Evolutionary conservation across 2,329 filamentous ascomycete species (phyloP).

Genomic region (Didymella sp.): DNA sequence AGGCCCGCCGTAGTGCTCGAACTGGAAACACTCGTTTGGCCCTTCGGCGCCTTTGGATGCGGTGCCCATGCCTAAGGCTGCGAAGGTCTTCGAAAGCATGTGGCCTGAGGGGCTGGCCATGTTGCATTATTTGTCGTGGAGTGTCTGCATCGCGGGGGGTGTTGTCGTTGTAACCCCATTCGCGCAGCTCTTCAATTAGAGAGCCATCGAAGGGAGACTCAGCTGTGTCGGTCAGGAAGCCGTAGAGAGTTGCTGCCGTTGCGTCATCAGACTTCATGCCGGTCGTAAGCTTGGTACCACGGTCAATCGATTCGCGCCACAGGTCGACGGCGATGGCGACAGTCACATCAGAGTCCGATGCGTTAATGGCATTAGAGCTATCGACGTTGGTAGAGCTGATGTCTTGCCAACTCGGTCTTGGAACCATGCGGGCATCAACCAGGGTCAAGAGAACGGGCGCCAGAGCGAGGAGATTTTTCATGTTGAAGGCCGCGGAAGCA

Average conservation of each 20-base stretch:
- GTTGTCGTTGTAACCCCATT: conserved; percentile 28
- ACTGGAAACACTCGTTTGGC: conserved; percentile 23
- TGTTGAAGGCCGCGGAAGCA: not conserved
- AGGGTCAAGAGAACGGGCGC: not conserved
- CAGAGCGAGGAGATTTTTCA: not conserved
- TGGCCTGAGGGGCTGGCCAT: conserved; percentile 13
- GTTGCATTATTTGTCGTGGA: conserved; percentile 18
- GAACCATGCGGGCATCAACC: not conserved
- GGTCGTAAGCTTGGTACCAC: conserved; percentile 19
- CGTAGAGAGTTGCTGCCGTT: conserved; percentile 18
- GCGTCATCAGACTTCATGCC: conserved; percentile 22
- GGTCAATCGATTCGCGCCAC: conserved; percentile 1
- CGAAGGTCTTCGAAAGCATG: conserved; percentile 14
- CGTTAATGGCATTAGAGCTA: not conserved
- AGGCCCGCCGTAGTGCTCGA: conserved; percentile 23
- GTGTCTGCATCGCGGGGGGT: conserved; percentile 8
- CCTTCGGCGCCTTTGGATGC: conserved; percentile 19
- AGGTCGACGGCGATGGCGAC: not conserved
- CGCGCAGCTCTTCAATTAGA: conserved; percentile 4
- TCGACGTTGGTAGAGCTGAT: not conserved
- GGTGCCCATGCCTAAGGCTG: conserved; percentile 14
- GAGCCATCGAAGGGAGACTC: conserved; percentile 19
- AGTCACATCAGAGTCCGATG: not conserved
- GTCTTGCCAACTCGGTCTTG: not conserved
- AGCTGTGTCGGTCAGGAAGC: conserved; percentile 1